Percentiles rank a stretch among this genome's conserved stretches.
Evolutionary conservation across 108 stramenopile genomes (phyloP).

Genomic region (Schizochytrium sp.): DNA sequence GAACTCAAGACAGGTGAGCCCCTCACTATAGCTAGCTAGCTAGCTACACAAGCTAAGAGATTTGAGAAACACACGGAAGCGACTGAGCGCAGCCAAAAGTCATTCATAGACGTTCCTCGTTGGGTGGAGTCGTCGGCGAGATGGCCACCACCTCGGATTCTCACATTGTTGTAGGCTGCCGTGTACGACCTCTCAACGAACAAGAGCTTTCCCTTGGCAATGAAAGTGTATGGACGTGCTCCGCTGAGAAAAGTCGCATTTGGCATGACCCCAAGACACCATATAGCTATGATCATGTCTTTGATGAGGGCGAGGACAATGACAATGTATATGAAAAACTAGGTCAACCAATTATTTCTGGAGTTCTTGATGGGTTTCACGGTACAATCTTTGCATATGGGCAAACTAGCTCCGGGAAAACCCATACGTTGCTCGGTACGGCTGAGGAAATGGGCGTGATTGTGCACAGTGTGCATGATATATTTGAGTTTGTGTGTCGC

Average conservation of each 20-base stretch:
- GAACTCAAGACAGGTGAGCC: too few relatives aligned
- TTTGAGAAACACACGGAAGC: too few relatives aligned
- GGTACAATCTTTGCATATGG: slow-evolving; percentile 70
- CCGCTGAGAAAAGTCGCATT: background rate
- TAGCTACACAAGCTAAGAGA: too few relatives aligned
- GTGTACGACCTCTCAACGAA: slow-evolving; percentile 52
- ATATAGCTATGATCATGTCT: slow-evolving; percentile 60
- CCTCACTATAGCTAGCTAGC: too few relatives aligned
- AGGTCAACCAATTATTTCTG: slow-evolving; percentile 56
- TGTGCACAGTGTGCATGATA: slow-evolving; percentile 67
- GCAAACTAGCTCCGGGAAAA: slow-evolving; percentile 66
- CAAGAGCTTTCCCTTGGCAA: slow-evolving; percentile 28
- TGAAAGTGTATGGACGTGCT: slow-evolving; percentile 1
- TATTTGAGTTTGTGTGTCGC: slow-evolving; percentile 73
- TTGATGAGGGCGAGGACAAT: slow-evolving; percentile 54
- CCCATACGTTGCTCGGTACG: slow-evolving; percentile 60
- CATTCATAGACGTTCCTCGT: background rate
- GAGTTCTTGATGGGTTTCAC: slow-evolving; percentile 64
- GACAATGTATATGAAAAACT: slow-evolving; percentile 63
- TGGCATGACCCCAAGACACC: background rate
- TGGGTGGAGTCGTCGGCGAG: background rate
- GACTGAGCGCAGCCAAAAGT: too few relatives aligned
- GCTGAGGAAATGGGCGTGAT: slow-evolving; percentile 37
- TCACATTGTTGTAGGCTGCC: slow-evolving; percentile 46
- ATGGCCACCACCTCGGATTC: slow-evolving; percentile 8